Evolutionary conservation across 306 rosid genomes (phyloP), one percentile per base, ranked within the genome.

Genomic region (Sesbania bispinosa): DNA sequence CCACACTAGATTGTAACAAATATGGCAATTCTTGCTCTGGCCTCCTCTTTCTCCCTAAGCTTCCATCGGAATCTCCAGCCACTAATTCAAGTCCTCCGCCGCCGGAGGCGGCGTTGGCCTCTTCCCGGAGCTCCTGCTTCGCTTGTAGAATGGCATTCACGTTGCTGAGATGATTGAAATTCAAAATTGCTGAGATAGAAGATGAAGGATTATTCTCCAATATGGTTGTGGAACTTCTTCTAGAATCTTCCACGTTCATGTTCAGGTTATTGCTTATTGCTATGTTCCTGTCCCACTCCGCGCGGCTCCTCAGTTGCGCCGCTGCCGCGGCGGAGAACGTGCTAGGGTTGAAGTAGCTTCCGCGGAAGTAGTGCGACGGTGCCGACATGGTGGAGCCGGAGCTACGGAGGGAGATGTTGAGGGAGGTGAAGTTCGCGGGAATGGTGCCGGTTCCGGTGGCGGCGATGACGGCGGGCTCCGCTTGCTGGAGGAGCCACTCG

Each of bases 401-500:
- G 88, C 97, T 93, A 5, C 98, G 88, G n/a, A 93, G 87, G 1
- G 98, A 93, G 82, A 93, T 90, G 76, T 93, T 93, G 2, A 93
- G 97, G 0, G 97, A 90, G 0, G 97, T 90, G 57, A 90, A 93
- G 73, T 93, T 93, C 1, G 98, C 97, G 0, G 98, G 98, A 43
- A 93, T 93, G 0, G 98, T 93, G 3, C 98, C 98, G 0, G 97
- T 87, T 0, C 98, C 98, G 0, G 98, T 93, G 58, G 98, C 96
- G 1, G 98, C 98, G 71, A 93, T 87, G 43, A 93, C 98, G 0
- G 97, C 19, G 0, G 98, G 97, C 78, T 93, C 98, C 0, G 98
- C 97, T 30, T 93, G 98, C 52, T 93, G 98, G 15, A 93, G 90
- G 0, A 93, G 88, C 98, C 98, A 93, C 90, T 93, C 94, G 6